Percentiles rank a stretch among this genome's conserved stretches.
Evolutionary conservation across 208 protist genomes (phyloP).

Genomic region (Trichomonas gallinae): DNA sequence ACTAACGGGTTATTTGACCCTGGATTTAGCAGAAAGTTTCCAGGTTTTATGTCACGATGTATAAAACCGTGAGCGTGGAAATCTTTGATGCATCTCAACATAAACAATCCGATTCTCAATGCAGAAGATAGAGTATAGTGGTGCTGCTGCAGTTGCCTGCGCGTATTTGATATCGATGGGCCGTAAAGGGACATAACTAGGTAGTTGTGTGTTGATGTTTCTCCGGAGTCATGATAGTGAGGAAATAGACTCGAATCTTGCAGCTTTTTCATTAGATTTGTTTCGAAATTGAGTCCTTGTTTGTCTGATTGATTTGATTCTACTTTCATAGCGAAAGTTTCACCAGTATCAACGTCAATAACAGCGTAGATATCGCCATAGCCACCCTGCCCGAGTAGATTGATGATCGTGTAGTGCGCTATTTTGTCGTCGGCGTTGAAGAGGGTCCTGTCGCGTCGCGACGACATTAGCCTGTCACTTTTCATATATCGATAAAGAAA

Average conservation of each 20-base stretch:
- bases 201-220: not conserved
- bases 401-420: not conserved
- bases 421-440: not conserved
- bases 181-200: not conserved
- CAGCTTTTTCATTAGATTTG: not conserved
- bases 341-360: not conserved
- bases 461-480: not conserved
- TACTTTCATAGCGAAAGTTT: not conserved
- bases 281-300: not conserved
- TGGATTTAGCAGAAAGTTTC: not conserved
- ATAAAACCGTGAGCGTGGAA: not conserved
- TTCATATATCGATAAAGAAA: not conserved
- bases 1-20: not conserved
- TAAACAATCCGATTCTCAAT: not conserved
- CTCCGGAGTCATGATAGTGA: not conserved
- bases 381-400: not conserved
- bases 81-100: not conserved
- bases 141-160: not conserved
- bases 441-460: not conserved
- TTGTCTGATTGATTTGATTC: not conserved
- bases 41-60: not conserved
- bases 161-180: not conserved
- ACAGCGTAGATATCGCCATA: slow-evolving; percentile 14
- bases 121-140: not conserved
- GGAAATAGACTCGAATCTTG: not conserved